Evolutionary conservation across 2,329 filamentous ascomycete species (phyloP), one percentile per base, ranked within the genome.

Genomic region (Fusarium sp.): DNA sequence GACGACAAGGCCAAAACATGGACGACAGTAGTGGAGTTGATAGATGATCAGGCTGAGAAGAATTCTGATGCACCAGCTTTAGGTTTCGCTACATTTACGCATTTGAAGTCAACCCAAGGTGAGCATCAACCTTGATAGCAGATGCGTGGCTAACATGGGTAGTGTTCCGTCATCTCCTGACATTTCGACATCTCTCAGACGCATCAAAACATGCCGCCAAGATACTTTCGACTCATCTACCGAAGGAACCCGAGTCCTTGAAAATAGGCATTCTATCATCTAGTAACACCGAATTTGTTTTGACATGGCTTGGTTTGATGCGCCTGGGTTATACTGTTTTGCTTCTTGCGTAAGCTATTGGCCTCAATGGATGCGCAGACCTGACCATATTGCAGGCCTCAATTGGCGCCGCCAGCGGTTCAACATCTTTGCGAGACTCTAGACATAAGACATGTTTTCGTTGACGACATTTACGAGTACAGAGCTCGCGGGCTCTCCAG

Each of bases 281-380:
- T 0, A 92, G 89, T 74, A 89, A 86, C 1, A 78, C 86, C 1
- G 85, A 88, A 15, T 91, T 92, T 62, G 81, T 92, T 0, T 84
- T 91, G 57, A 85, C 86, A 1, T 92, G 89, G 89, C 81, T 92
- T 5, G 90, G 85, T 0, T 81, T 92, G 45, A 88, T 91, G 78
- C 82, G 85, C 15, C 75, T 89, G 47, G 90, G 90, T 0, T 83
- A 85, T 72, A 83, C 86, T 0, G 88, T 89, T 5, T 78, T 92
- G 22, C 80, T 92, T 10, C 83, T 92, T 42, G 90, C 90, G 81
- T 87, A 77, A 75, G 83, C 74, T 9, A 1, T 0, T 4, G 3
- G 0, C 9, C 38, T 18, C 1, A 5, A 10, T 4, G 3, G 35
- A 18, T 26, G 5, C 9, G 26, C 26, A 39, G 26, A 15, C 10